These are phyloP conservation scores for Lupinus albus DNA, from an alignment of 306 rosid species.

Conservation along the genomic window DNA sequence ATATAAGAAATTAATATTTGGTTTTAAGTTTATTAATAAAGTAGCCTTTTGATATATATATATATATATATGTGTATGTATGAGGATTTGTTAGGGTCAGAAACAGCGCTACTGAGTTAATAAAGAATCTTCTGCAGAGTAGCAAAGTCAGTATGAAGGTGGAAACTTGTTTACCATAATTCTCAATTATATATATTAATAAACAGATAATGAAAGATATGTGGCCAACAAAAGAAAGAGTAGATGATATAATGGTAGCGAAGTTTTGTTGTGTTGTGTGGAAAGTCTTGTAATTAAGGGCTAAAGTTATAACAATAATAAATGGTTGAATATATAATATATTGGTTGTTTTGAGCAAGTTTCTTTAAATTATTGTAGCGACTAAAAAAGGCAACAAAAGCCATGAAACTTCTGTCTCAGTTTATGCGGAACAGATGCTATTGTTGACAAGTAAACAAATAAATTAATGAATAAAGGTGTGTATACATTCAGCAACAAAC, in stretches of 20 bases:
- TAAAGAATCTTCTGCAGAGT: conserved; percentile 42
- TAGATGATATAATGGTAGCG: conserved; percentile 6
- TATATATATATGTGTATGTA: neutral
- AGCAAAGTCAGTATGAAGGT: conserved; percentile 32
- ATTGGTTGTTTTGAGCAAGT: conserved; percentile 25
- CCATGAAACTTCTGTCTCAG: conserved; percentile 10
- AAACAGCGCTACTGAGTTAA: conserved; percentile 29
- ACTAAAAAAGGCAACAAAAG: conserved; percentile 34
- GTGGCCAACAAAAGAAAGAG: conserved; percentile 27
- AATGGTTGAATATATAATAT: neutral
- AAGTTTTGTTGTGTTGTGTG: conserved; percentile 47
- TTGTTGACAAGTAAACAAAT: conserved; percentile 33
- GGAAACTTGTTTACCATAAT: conserved; percentile 39
- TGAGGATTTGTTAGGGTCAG: conserved; percentile 28
- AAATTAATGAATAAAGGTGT: neutral
- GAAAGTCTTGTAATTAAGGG: conserved; percentile 18
- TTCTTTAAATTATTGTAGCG: conserved; percentile 8
- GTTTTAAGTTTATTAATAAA: too few species aligned
- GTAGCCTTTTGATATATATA: too few species aligned
- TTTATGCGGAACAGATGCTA: conserved; percentile 27
- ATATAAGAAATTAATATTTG: neutral
- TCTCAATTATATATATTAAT: conserved; percentile 11
- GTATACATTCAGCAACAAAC: neutral
- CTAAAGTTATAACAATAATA: conserved; percentile 19
- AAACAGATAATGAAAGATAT: neutral